These are phyloP conservation scores for Neofusicoccum sp. DNA, from an alignment of 2,329 filamentous ascomycete species.

Conservation along the genomic window DNA sequence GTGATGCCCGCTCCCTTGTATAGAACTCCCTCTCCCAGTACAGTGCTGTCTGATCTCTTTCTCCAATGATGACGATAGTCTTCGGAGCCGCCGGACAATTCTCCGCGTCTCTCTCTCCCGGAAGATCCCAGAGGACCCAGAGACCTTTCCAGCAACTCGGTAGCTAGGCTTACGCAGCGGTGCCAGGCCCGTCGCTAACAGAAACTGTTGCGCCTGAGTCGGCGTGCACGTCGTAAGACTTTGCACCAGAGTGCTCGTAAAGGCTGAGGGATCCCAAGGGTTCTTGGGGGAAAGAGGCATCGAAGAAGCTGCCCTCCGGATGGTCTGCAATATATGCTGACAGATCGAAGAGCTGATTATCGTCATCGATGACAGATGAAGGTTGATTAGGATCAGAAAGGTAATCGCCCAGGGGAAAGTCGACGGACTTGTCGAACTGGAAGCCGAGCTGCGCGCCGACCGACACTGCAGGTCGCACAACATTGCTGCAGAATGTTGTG, in stretches of 20 bases:
- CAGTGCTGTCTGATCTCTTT: slow-evolving; percentile 3
- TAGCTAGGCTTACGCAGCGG: slow-evolving; percentile 41
- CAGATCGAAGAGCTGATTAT: slow-evolving; percentile 41
- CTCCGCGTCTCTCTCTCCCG: slow-evolving; percentile 11
- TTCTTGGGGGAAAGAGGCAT: slow-evolving; percentile 31
- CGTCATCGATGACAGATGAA: slow-evolving; percentile 20
- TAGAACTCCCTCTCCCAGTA: slow-evolving; percentile 9
- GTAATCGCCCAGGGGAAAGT: slow-evolving; percentile 34
- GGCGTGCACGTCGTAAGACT: slow-evolving; percentile 45
- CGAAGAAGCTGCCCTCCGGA: slow-evolving; percentile 37
- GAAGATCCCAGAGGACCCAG: slow-evolving; percentile 11
- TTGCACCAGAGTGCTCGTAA: slow-evolving; percentile 40
- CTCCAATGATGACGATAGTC: slow-evolving; percentile 7
- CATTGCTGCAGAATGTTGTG: slow-evolving; percentile 99
- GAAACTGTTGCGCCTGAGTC: slow-evolving; percentile 46
- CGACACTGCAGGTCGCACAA: slow-evolving; percentile 99
- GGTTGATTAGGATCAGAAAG: slow-evolving; percentile 35
- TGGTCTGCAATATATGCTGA: slow-evolving; percentile 29
- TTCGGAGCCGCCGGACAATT: slow-evolving; percentile 14
- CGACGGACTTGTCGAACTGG: slow-evolving; percentile 24
- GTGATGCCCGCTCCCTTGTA: slow-evolving; percentile 11
- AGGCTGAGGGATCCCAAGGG: slow-evolving; percentile 32
- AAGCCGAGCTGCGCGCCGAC: slow-evolving; percentile 56
- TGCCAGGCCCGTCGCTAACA: slow-evolving; percentile 48
- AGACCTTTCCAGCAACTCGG: slow-evolving; percentile 16